phyloP scores from a whole-genome alignment of 768 basidiomycete genomes.

The Kwoniella sp. region DNA sequence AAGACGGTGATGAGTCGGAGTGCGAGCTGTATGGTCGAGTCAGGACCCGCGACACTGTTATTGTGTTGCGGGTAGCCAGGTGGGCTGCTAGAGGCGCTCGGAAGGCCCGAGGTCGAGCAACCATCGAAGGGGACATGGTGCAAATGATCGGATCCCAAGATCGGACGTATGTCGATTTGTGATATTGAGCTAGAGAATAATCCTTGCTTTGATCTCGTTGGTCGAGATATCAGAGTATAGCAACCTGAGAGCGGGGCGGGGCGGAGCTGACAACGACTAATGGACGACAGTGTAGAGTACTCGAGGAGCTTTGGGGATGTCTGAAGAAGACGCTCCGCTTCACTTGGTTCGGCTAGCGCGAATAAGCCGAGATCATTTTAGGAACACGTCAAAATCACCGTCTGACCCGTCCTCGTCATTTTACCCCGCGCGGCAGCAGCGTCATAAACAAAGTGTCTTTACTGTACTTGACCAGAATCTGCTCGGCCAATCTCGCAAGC shows the following conservation, averaged over 20 bases:
- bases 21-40: conserved; percentile 12
- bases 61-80: neutral
- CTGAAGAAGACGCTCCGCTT: neutral
- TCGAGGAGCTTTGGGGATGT: too few relatives aligned
- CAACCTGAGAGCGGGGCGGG: too few relatives aligned
- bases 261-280: too few relatives aligned
- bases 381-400: neutral
- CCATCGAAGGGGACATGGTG: neutral
- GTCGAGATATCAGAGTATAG: too few relatives aligned
- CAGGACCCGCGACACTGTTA: neutral
- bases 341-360: neutral
- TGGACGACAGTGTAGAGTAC: too few relatives aligned
- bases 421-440: too few relatives aligned
- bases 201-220: too few relatives aligned
- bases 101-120: neutral
- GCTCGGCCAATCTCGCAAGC: too few relatives aligned
- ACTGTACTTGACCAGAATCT: too few relatives aligned
- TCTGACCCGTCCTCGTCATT: too few relatives aligned
- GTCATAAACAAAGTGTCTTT: too few relatives aligned
- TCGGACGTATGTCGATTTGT: neutral
- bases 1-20: neutral
- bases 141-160: neutral
- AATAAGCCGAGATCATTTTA: neutral
- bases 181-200: neutral
- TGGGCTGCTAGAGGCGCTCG: neutral